Evolutionary conservation across 306 rosid species (phyloP).

Genomic region (Arachis hypogaea): DNA sequence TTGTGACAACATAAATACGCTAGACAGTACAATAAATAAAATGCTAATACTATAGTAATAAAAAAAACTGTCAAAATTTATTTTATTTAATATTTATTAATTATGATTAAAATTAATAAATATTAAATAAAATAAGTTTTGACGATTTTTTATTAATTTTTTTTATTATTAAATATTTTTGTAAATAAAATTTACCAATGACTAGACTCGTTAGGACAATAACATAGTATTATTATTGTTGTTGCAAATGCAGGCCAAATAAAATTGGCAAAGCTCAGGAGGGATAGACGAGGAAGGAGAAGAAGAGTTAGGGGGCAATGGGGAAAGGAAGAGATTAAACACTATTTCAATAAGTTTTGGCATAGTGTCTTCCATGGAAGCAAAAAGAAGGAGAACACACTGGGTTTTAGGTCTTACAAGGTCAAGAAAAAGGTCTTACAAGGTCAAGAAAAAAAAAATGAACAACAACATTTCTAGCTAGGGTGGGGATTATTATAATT

Average conservation of each 20-base stretch:
- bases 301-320: slow-evolving; percentile 60
- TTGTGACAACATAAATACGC: slow-evolving; percentile 63
- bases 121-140: no score
- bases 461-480: background rate
- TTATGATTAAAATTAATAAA: no score
- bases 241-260: slow-evolving; percentile 29
- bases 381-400: slow-evolving; percentile 31
- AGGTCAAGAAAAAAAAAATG: slow-evolving; percentile 90
- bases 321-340: slow-evolving; percentile 39
- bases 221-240: background rate
- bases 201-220: no score
- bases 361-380: slow-evolving; percentile 27
- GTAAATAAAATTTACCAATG: no score
- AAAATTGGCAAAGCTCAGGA: slow-evolving; percentile 78
- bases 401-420: slow-evolving; percentile 76
- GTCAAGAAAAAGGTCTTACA: slow-evolving; percentile 99
- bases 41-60: no score
- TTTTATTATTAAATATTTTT: no score
- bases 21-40: slow-evolving; percentile 50
- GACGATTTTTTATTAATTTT: no score
- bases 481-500: no score
- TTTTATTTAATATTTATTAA: no score
- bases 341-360: slow-evolving; percentile 40
- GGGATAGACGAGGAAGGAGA: slow-evolving; percentile 99
- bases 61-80: no score